These are phyloP conservation scores for Nicotiana tomentosiformis DNA, from an alignment of 257 asterid species.

Conservation along the genomic window DNA sequence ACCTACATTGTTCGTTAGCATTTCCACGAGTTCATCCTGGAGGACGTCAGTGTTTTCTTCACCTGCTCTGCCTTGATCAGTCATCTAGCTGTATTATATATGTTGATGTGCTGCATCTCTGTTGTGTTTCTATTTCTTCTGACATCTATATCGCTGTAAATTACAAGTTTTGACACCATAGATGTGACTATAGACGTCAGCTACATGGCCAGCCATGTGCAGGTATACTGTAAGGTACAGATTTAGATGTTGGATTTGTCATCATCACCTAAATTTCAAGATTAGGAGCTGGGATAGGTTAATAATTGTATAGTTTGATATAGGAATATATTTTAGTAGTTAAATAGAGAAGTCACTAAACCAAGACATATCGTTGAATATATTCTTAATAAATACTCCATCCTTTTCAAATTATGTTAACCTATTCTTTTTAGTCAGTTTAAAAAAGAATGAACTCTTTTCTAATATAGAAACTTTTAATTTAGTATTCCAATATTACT, in stretches of 20 bases:
- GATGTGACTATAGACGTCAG: background rate
- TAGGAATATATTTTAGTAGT: background rate
- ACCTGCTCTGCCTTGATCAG: background rate
- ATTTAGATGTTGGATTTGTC: background rate
- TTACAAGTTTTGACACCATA: conserved; percentile 5
- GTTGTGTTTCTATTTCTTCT: background rate
- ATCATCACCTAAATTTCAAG: background rate
- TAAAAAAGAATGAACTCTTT: too few species aligned
- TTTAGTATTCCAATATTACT: too few species aligned
- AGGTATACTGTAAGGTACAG: background rate
- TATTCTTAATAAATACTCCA: too few species aligned
- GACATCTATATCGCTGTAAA: background rate
- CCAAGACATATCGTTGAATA: too few species aligned
- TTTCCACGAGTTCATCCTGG: background rate
- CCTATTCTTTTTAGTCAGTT: too few species aligned
- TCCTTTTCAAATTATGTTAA: too few species aligned
- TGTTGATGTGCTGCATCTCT: background rate
- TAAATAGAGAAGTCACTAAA: background rate
- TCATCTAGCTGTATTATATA: background rate
- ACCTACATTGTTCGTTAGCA: background rate
- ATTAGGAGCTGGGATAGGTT: background rate
- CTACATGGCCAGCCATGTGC: background rate
- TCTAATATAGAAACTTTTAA: too few species aligned
- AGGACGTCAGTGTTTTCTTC: background rate
- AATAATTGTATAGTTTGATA: background rate